Percentiles rank a stretch among this genome's conserved stretches.
Evolutionary conservation across 352 stramenopile genomes (phyloP).

Genomic region (Phytopythium mirpurense): DNA sequence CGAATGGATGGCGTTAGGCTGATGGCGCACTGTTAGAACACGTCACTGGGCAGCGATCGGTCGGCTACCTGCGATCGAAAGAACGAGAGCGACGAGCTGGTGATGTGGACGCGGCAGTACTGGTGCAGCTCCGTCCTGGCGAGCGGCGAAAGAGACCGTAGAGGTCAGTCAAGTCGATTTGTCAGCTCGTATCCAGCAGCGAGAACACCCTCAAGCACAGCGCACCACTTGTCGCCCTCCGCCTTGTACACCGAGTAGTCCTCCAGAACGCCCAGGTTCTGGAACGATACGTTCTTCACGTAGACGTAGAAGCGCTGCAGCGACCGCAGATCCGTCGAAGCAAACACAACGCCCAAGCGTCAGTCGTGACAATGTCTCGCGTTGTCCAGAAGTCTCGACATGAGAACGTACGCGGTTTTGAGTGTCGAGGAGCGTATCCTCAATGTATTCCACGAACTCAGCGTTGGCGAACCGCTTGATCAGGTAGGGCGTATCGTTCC

Average conservation of each 20-base stretch:
- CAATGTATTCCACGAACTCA: slow-evolving; percentile 72
- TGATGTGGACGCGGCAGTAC: slow-evolving; percentile 63
- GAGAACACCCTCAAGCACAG: no score
- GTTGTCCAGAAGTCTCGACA: no score
- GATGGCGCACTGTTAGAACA: no score
- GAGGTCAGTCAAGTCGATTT: no score
- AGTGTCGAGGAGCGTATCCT: slow-evolving; percentile 72
- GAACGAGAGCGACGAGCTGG: slow-evolving; percentile 64
- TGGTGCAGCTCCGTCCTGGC: slow-evolving; percentile 66
- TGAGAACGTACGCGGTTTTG: slow-evolving; percentile 52
- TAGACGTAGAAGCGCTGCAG: slow-evolving; percentile 75
- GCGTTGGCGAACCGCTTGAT: slow-evolving; percentile 74
- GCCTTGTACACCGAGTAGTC: slow-evolving; percentile 59
- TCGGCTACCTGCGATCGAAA: slow-evolving; percentile 64
- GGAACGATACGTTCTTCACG: slow-evolving; percentile 67
- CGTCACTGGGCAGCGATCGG: not conserved
- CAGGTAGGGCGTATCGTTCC: slow-evolving; percentile 65
- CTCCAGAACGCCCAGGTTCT: slow-evolving; percentile 62
- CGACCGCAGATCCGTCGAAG: not conserved
- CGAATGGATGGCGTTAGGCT: no score
- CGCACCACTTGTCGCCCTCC: slow-evolving; percentile 18
- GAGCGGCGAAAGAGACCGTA: not conserved
- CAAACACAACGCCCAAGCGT: not conserved
- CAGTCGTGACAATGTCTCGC: not conserved
- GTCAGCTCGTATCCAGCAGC: no score